phyloP scores from a whole-genome alignment of 257 asterid species.

The Coffea eugenioides region DNA sequence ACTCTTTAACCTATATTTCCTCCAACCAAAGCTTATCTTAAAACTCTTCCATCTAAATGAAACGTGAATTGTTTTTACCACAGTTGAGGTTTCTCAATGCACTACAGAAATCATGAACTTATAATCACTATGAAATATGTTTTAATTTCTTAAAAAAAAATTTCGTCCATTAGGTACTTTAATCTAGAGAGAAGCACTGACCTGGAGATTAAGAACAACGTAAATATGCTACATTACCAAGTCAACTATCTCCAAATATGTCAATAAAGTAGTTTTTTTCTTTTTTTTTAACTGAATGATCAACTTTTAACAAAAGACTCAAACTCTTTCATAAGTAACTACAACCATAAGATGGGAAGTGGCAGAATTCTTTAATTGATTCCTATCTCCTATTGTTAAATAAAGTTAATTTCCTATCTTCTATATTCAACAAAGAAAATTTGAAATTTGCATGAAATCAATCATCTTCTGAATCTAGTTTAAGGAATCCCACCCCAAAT shows the following conservation, averaged over 20 bases:
- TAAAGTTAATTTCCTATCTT: not conserved
- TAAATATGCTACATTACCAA: not conserved
- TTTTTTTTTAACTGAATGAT: not conserved
- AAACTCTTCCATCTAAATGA: not conserved
- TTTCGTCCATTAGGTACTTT: not conserved
- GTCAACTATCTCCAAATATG: not conserved
- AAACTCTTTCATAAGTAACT: not conserved
- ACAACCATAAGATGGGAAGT: not conserved
- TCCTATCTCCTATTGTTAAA: not conserved
- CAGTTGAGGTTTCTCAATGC: not conserved
- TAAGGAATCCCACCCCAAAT: not conserved
- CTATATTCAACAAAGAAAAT: not conserved
- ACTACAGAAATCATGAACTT: not conserved
- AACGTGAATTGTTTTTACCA: not conserved
- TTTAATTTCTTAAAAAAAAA: not conserved
- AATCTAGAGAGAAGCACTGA: not conserved
- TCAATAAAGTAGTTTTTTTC: not conserved
- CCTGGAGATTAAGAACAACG: not conserved
- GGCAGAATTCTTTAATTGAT: not conserved
- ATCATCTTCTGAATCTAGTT: not conserved
- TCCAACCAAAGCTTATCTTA: not conserved
- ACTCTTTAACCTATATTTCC: not conserved
- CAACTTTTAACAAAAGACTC: not conserved
- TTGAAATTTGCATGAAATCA: not conserved
- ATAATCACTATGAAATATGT: not conserved